Evolutionary conservation across 805 yeast genomes (phyloP), one percentile per base, ranked within the genome.

Genomic region (Candida silvatica): DNA sequence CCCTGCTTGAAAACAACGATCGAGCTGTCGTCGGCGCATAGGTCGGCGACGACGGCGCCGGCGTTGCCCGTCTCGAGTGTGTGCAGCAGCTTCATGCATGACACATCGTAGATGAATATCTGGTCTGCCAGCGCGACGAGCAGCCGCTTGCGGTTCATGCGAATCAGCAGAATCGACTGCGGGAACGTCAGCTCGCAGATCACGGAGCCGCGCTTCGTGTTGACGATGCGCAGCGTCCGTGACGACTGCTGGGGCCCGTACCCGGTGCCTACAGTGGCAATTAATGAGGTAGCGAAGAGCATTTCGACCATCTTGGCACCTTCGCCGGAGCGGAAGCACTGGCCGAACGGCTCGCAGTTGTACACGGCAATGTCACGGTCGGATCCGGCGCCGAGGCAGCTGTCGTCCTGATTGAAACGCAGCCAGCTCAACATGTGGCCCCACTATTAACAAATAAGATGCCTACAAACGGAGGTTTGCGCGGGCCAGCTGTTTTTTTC

Each of bases 151-250:
- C 97, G 69, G 57, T 90, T 92, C 60, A 90, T 69, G 45, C 74
- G 75, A 23, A 90, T 80, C 34, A 74, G 74, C 19, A 80, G 61
- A 2, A 90, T 78, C 6, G 77, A 63, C 4, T 85, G 74, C 1
- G 95, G 90, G 56, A 87, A 92, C 1, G 90, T 74, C 45, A 90
- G 63, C 51, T 90, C 97, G 58, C 97, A 90, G 15, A 90, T 86
- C 2, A 72, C 66, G 2, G 78, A 59, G 40, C 72, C 71, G 36
- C 88, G 69, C 53, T 84, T 85, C 2, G 95, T 84, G 59, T 92
- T 92, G 38, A 88, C 66, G 36, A 90, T 77, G 50, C 78, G 77
- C 40, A 90, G 67, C 44, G 87, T 75, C 40, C 96, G 67, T n/a
- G 95, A 94, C 6, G 85, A 75, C 14, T 77, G 67, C 2, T 67